Percentiles rank a stretch among this genome's conserved stretches.
These are phyloP conservation scores for Nannochloris sp. DNA, from an alignment of 139 green algal genomes.

Conservation along the genomic window DNA sequence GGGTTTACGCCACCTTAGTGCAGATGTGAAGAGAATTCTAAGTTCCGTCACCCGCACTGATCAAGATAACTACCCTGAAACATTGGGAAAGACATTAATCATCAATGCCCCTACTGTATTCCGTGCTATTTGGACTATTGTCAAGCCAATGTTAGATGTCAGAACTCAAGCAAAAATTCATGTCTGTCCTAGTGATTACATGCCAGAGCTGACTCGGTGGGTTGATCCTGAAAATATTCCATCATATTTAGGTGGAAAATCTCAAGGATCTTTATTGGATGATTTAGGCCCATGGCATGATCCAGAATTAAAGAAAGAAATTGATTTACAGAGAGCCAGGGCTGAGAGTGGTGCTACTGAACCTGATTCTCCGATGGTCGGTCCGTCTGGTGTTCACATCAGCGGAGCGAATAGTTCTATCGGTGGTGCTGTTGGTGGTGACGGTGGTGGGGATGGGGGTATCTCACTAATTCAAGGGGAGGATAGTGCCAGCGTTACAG, in stretches of 20 bases:
- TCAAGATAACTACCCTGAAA: conserved; percentile 81
- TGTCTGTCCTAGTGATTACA: conserved; percentile 61
- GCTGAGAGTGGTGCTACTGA: neutral
- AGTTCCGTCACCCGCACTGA: conserved; percentile 35
- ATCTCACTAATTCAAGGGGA: no score
- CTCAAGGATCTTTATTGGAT: conserved; percentile 55
- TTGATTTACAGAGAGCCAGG: conserved; percentile 19
- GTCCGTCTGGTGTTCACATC: no score
- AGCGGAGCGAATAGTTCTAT: no score
- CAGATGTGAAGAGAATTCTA: conserved; percentile 40
- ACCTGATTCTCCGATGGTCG: no score
- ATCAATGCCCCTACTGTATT: conserved; percentile 67
- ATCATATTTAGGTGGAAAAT: conserved; percentile 63
- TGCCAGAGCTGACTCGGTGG: conserved; percentile 52
- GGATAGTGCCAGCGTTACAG: neutral
- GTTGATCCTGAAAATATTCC: conserved; percentile 66
- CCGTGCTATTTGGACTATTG: conserved; percentile 53
- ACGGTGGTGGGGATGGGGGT: no score
- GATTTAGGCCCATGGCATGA: conserved; percentile 79
- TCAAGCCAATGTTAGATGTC: conserved; percentile 67
- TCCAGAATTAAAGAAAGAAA: conserved; percentile 25
- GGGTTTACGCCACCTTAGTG: conserved; percentile 50
- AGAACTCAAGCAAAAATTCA: conserved; percentile 77
- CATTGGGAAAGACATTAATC: conserved; percentile 67
- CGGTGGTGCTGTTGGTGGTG: no score